Base-by-base conservation (phyloP, 441 rosid species). In the Oxalis stricta region DNA sequence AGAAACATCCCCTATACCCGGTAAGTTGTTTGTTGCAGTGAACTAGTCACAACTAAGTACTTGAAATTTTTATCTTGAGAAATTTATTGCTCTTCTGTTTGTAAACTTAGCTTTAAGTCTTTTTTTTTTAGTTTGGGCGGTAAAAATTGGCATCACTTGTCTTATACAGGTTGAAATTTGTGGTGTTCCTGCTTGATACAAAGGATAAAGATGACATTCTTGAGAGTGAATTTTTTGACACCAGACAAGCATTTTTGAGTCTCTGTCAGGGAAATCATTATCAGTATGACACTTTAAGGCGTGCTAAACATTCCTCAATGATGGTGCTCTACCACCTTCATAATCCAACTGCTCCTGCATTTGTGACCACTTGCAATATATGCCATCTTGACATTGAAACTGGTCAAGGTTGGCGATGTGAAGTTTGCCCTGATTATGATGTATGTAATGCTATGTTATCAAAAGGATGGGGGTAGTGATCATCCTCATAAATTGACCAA, bases 391-490 rank as follows among this genome's bases (percentile, higher is more conserved):
- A 92, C 69, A 84, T 92, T 52, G 97, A 92, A 76, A 73, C 87
- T 7, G 99, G 99, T 72, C 97, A 92, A 69, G 97, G 99, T 48
- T 92, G 99, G 99, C 92, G 79, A 19, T 92, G 99, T 62, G 99
- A 92, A 70, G 76, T 87, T 56, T 92, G 99, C 60, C 94, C 97
- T 3, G 97, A 92, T 58, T 92, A 79, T 66, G 97, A 92, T 68
- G 83, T 92, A 40, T 92, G 99, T 66, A 84, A 87, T 54, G 30
- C 71, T 35, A n/a, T 92, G 99, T 65, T 84, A 87, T 58, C 75
- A 61, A 50, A 87, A 86, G 67, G 92, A 84, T 58, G 93, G 83
- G 21, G 85, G 85, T 48, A 63, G 78, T 75, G 91, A 82, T 64
- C 99, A 92, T 73, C 99, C 97, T 69, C 99, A 92, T 67, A 82